Conservation (phyloP, 495 filamentous ascomycete species). For the Chaetomium fimeti region DNA sequence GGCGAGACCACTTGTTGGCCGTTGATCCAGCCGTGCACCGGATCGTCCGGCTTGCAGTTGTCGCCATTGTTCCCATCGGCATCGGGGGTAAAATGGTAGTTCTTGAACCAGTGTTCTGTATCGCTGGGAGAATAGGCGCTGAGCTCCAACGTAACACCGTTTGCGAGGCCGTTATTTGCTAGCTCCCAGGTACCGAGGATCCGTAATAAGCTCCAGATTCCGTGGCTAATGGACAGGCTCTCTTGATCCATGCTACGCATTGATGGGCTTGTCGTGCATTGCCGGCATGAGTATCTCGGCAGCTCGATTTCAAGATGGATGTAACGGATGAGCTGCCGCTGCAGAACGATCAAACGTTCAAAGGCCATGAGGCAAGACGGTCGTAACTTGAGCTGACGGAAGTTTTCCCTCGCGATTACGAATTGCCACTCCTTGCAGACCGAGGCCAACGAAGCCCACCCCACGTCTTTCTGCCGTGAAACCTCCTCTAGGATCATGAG, state of each 20-base stretch:
- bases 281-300: conserved; percentile 23
- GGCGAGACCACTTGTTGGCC: conserved; percentile 20
- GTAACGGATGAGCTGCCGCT: conserved; percentile 26
- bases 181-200: conserved; percentile 27
- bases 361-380: conserved; percentile 30
- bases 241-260: conserved; percentile 10
- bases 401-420: conserved; percentile 20
- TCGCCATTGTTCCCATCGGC: conserved; percentile 14
- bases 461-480: conserved; percentile 6
- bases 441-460: conserved; percentile 15
- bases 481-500: conserved; percentile 11
- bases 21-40: conserved; percentile 21
- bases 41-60: conserved; percentile 16
- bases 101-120: conserved; percentile 31
- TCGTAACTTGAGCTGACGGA: conserved; percentile 26
- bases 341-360: conserved; percentile 20
- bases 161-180: background rate
- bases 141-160: conserved; percentile 30
- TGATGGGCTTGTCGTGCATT: conserved; percentile 16
- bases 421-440: conserved; percentile 24
- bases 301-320: conserved; percentile 30
- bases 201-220: conserved; percentile 27
- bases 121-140: conserved; percentile 31
- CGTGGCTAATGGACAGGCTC: conserved; percentile 16
- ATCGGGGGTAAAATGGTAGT: conserved; percentile 22